Percentiles rank a stretch among this genome's conserved stretches.
These are phyloP conservation scores for Starmerella sirachaensis DNA, from an alignment of 805 yeast genomes.

Conservation along the genomic window DNA sequence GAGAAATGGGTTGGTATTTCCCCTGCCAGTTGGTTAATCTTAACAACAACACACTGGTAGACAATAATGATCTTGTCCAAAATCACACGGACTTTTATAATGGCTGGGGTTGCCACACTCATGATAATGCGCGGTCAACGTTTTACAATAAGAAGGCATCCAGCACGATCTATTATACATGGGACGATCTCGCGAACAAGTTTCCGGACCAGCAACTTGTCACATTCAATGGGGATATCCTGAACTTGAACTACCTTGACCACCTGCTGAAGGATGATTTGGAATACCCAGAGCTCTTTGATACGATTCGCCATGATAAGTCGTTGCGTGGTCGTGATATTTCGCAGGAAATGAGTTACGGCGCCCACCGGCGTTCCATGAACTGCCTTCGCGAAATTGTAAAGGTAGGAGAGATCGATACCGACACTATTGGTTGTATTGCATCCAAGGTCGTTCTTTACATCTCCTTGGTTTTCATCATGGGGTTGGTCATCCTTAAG, in stretches of 20 bases:
- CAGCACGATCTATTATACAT: slow-evolving; percentile 75
- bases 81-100: slow-evolving; percentile 42
- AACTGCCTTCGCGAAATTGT: slow-evolving; percentile 74
- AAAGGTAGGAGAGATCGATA: slow-evolving; percentile 81
- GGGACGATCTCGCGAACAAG: slow-evolving; percentile 65
- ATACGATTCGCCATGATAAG: slow-evolving; percentile 43
- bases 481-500: slow-evolving; percentile 65
- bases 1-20: slow-evolving; percentile 82
- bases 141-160: slow-evolving; percentile 48
- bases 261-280: slow-evolving; percentile 66
- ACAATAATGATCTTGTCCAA: slow-evolving; percentile 35
- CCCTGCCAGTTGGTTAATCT: slow-evolving; percentile 55
- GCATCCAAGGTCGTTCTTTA: slow-evolving; percentile 76
- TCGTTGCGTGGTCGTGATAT: slow-evolving; percentile 67
- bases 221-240: slow-evolving; percentile 79
- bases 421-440: slow-evolving; percentile 85
- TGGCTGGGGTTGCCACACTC: slow-evolving; percentile 90
- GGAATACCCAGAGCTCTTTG: slow-evolving; percentile 61
- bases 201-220: slow-evolving; percentile 63
- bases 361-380: slow-evolving; percentile 59
- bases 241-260: slow-evolving; percentile 63
- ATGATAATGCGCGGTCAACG: slow-evolving; percentile 51
- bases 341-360: slow-evolving; percentile 55
- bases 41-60: slow-evolving; percentile 59
- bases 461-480: slow-evolving; percentile 70